A percentile compares a stretch with the other conserved stretches of the same genome.
Conservation (phyloP, 106 monocot genomes). For the Acanthochlamys bracteata region DNA sequence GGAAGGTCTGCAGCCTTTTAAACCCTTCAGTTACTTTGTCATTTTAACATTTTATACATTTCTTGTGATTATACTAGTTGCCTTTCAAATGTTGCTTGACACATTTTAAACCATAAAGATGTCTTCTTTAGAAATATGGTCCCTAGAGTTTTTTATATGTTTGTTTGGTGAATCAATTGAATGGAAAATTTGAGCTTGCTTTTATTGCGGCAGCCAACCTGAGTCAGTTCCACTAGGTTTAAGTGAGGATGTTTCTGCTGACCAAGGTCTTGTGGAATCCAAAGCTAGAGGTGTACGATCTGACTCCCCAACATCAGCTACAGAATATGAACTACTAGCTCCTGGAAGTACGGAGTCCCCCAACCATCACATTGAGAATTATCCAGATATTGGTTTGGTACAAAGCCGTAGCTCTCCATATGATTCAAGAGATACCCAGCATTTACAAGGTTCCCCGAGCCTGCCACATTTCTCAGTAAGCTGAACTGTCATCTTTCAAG, state of each 20-base stretch:
- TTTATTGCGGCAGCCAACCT: conserved; percentile 22
- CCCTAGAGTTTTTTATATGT: background rate
- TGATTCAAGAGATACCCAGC: conserved; percentile 16
- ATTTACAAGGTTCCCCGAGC: conserved; percentile 17
- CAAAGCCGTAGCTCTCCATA: conserved; percentile 34
- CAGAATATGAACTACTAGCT: conserved; percentile 17
- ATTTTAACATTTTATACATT: too few species aligned
- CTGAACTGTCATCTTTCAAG: background rate
- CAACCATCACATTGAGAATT: conserved; percentile 28
- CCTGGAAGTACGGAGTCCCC: conserved; percentile 12
- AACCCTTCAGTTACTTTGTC: background rate
- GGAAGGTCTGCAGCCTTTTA: conserved; percentile 11
- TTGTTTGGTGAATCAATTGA: background rate
- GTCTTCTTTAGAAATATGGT: background rate
- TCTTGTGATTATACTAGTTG: background rate
- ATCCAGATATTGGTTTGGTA: conserved; percentile 41
- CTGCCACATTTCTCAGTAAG: conserved; percentile 49
- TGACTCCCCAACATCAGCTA: conserved; percentile 19
- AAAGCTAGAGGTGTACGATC: conserved; percentile 22
- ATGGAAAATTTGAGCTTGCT: background rate
- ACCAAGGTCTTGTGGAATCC: conserved; percentile 14
- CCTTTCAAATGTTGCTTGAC: background rate
- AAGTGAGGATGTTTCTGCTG: conserved; percentile 16
- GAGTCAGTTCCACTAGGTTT: conserved; percentile 12
- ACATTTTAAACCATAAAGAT: background rate